Percentiles rank a stretch among this genome's conserved stretches.
Conservation (phyloP, 805 yeast species). For the Kuraishia hungarica region DNA sequence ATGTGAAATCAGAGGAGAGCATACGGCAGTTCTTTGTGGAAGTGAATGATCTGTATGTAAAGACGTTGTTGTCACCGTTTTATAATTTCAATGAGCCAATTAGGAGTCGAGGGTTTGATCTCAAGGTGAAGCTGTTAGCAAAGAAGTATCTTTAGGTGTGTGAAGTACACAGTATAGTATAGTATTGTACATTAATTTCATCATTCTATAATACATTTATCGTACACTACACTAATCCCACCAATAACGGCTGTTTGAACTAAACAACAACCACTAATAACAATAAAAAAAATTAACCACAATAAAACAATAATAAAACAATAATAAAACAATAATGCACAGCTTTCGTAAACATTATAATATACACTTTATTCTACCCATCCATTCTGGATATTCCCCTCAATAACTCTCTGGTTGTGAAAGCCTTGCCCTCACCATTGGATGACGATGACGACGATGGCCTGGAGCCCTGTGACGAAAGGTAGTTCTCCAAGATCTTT, state of each 20-base stretch:
- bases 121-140: constrained; percentile 61
- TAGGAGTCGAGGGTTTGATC: constrained; percentile 65
- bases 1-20: constrained; percentile 55
- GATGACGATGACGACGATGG: not conserved
- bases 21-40: constrained; percentile 81
- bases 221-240: too few relatives aligned
- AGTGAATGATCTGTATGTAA: constrained; percentile 80
- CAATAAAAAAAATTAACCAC: not conserved
- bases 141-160: constrained; percentile 56
- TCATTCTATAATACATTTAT: too few relatives aligned
- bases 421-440: not conserved
- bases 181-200: not conserved
- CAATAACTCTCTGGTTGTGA: not conserved
- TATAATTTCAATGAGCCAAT: constrained; percentile 72
- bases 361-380: not conserved
- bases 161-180: too few relatives aligned
- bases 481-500: constrained; percentile 11
- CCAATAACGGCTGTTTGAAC: too few relatives aligned
- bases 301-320: not conserved
- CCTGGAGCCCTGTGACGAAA: constrained; percentile 5
- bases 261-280: not conserved
- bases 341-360: not conserved
- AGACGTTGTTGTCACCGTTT: constrained; percentile 80
- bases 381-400: constrained; percentile 2
- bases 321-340: not conserved